These are phyloP conservation scores for Vitis labrusca DNA, from an alignment of 164 flowering plant species.

Conservation along the genomic window DNA sequence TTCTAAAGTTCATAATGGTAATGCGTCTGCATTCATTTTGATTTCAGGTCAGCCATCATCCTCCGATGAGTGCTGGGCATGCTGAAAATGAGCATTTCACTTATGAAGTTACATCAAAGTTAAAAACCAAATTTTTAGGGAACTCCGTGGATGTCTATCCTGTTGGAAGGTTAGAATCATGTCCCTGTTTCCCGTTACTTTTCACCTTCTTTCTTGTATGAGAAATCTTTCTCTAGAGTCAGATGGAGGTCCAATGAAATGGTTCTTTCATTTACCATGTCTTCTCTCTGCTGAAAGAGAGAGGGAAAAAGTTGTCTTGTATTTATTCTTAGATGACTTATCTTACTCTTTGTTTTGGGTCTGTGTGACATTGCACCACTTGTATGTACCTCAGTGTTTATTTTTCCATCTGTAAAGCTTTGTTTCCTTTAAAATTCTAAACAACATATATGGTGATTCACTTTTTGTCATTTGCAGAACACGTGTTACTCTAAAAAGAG, in stretches of 20 bases:
- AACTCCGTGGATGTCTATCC: constrained; percentile 82
- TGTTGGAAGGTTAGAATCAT: constrained; percentile 62
- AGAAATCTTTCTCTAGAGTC: not conserved
- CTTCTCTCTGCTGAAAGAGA: no score
- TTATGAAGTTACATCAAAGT: constrained; percentile 78
- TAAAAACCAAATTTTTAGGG: constrained; percentile 76
- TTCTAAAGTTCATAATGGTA: no score
- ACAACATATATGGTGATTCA: not conserved
- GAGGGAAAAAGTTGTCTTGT: no score
- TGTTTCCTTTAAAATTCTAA: not conserved
- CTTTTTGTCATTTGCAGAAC: constrained; percentile 43
- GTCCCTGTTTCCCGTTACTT: not conserved
- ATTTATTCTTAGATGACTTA: no score
- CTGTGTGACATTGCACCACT: no score
- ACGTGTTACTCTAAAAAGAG: constrained; percentile 63
- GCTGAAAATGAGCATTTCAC: constrained; percentile 84
- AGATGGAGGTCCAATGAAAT: not conserved
- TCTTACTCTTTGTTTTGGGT: no score
- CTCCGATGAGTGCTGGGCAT: constrained; percentile 88
- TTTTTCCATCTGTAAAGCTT: not conserved
- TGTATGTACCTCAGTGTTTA: not conserved
- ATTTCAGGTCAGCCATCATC: constrained; percentile 85
- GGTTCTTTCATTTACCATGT: not conserved
- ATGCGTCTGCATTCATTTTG: constrained; percentile 1
- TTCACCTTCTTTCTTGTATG: not conserved